A percentile compares a stretch with the other conserved stretches of the same genome.
Evolutionary conservation across 805 yeast genomes (phyloP).

Genomic region (Teunomyces stri): DNA sequence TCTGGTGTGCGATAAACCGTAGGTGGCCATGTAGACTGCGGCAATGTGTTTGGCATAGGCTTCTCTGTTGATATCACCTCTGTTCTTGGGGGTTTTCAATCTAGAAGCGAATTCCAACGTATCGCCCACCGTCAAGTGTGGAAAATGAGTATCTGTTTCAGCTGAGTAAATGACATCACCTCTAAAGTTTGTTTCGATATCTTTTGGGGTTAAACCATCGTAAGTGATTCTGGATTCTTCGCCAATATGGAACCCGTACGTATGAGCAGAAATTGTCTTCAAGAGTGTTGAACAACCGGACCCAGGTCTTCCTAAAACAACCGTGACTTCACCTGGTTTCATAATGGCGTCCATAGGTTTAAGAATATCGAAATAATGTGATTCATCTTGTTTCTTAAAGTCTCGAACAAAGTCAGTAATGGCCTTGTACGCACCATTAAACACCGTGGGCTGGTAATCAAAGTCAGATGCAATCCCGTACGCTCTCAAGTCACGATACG

Average conservation of each 20-base stretch:
- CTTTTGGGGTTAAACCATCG: slow-evolving; percentile 10
- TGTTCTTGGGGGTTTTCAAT: slow-evolving; percentile 54
- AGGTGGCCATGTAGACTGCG: slow-evolving; percentile 43
- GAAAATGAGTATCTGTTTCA: slow-evolving; percentile 53
- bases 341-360: slow-evolving; percentile 30
- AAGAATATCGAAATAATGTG: slow-evolving; percentile 25
- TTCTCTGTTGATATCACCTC: slow-evolving; percentile 40
- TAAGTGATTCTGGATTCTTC: slow-evolving; percentile 9
- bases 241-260: slow-evolving; percentile 29
- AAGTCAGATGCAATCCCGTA: slow-evolving; percentile 64
- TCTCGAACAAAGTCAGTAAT: slow-evolving; percentile 13
- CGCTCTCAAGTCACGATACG: slow-evolving; percentile 55
- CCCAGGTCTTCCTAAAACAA: slow-evolving; percentile 39
- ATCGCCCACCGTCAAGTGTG: slow-evolving; percentile 52
- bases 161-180: slow-evolving; percentile 41
- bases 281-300: slow-evolving; percentile 38
- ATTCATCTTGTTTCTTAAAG: slow-evolving; percentile 15
- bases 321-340: slow-evolving; percentile 36
- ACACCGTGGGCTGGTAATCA: slow-evolving; percentile 59
- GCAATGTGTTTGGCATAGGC: slow-evolving; percentile 43
- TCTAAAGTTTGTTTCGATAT: slow-evolving; percentile 19
- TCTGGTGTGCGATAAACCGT: slow-evolving; percentile 57
- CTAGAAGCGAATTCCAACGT: slow-evolving; percentile 53
- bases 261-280: slow-evolving; percentile 32
- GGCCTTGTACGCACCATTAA: slow-evolving; percentile 34